Base-by-base conservation (phyloP, 306 rosid species). In the Rubus idaeus region DNA sequence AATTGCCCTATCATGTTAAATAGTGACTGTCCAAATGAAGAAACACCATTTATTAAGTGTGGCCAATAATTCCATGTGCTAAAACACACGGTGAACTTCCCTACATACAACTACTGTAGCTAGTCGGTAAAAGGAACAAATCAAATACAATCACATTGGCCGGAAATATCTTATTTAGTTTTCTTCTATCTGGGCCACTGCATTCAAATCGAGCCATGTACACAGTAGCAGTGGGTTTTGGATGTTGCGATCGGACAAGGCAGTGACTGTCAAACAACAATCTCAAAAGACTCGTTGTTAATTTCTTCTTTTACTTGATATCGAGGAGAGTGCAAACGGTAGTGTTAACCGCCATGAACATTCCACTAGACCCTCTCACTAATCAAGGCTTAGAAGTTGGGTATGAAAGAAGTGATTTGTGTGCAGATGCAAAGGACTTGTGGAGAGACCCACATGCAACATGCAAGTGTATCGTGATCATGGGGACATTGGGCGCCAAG, bases 401-500 rank as follows among this genome's bases (percentile, higher is more conserved):
- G 39, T 65, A 60, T 73, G 41, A 50, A 40, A 52, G 82, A 13
- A 50, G 56, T 57, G 52, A 35, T 7, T 17, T 62, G 14, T 17
- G 20, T 42, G 53, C 44, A 62, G 68, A 71, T 62, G 46, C 84
- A 75, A 6, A 71, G 52, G 70, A 69, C 41, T 4, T 37, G 1
- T 16, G n/a, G 5, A 44, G 77, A 73, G 73, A 60, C 18, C 16
- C 49, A n/a, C 63, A 63, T 58, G 50, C 70, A 84, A 81, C 84
- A 63, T 83, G 89, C 62, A 2, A 26, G 56, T 73, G 88, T 73
- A 75, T 76, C 23, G 81, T 71, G 71, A 53, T 82, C 68, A 68
- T 62, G 88, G 80, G 74, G 92, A 81, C 89, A 80, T 12, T 60
- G 79, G 42, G 86, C 77, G 50, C 86, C 42, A 20, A 60, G 81